Evolutionary conservation across 345 rosid species (phyloP).

Genomic region (Cardamine resedifolia): DNA sequence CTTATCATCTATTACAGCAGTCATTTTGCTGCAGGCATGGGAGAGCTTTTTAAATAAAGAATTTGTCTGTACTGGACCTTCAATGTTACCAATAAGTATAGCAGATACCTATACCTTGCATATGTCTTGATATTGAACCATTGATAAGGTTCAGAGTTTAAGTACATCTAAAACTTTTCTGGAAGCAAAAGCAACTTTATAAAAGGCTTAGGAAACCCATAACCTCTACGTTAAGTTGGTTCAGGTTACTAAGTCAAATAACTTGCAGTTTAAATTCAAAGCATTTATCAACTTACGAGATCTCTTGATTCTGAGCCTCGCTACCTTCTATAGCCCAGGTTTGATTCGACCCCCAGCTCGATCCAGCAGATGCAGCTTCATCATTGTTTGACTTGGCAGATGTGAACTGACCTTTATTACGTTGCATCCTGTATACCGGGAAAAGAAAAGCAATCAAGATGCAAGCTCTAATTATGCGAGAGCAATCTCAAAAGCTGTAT

Average conservation of each 20-base stretch:
- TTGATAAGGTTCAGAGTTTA: background rate
- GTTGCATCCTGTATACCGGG: slow-evolving; percentile 53
- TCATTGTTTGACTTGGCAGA: slow-evolving; percentile 56
- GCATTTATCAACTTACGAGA: slow-evolving; percentile 43
- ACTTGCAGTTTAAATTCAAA: background rate
- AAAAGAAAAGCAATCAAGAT: slow-evolving; percentile 14
- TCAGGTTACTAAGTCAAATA: background rate
- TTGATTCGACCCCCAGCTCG: slow-evolving; percentile 55
- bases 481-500: slow-evolving; percentile 7
- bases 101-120: background rate
- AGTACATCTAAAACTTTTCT: background rate
- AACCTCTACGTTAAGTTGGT: background rate
- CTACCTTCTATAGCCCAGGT: slow-evolving; percentile 48
- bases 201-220: slow-evolving; percentile 7
- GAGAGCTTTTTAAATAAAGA: background rate
- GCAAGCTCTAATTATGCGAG: background rate
- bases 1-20: background rate
- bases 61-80: background rate
- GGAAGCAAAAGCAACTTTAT: background rate
- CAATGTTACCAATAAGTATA: background rate
- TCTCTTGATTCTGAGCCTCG: slow-evolving; percentile 52
- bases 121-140: background rate
- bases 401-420: slow-evolving; percentile 65
- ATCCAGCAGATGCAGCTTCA: slow-evolving; percentile 54
- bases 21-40: background rate